Conservation (phyloP, 2,329 filamentous ascomycete species). For the Hypomyces rosellus region DNA sequence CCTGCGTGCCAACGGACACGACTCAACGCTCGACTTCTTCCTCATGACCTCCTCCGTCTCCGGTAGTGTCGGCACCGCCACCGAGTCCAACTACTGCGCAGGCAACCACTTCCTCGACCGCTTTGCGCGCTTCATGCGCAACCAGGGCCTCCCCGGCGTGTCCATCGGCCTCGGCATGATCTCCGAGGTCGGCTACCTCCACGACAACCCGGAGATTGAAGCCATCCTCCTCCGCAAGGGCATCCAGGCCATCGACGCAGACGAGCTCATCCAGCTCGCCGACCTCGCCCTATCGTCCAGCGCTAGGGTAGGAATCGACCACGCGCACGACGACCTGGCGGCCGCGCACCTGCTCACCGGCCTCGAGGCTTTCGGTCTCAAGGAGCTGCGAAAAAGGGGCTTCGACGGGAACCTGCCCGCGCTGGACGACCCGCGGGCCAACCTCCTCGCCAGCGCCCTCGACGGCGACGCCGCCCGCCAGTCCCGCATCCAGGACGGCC, state of each 20-base stretch:
- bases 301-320: neutral
- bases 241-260: constrained; percentile 27
- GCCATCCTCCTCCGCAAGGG: constrained; percentile 28
- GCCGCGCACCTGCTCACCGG: constrained; percentile 20
- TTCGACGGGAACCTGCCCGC: constrained; percentile 13
- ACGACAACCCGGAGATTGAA: constrained; percentile 31
- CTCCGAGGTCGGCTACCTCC: constrained; percentile 30
- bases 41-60: constrained; percentile 17
- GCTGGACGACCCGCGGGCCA: constrained; percentile 15
- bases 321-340: neutral
- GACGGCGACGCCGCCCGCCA: constrained; percentile 1
- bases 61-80: constrained; percentile 24
- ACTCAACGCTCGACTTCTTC: constrained; percentile 25
- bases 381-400: constrained; percentile 15
- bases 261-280: constrained; percentile 23
- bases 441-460: constrained; percentile 13
- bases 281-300: constrained; percentile 18
- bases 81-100: constrained; percentile 27
- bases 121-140: constrained; percentile 24
- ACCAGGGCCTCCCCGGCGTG: constrained; percentile 20
- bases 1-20: neutral
- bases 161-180: constrained; percentile 29
- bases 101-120: constrained; percentile 26
- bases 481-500: neutral
- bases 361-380: constrained; percentile 17